Base-by-base conservation (phyloP, 129 eudicot genomes). In the Flaveria linearis region DNA sequence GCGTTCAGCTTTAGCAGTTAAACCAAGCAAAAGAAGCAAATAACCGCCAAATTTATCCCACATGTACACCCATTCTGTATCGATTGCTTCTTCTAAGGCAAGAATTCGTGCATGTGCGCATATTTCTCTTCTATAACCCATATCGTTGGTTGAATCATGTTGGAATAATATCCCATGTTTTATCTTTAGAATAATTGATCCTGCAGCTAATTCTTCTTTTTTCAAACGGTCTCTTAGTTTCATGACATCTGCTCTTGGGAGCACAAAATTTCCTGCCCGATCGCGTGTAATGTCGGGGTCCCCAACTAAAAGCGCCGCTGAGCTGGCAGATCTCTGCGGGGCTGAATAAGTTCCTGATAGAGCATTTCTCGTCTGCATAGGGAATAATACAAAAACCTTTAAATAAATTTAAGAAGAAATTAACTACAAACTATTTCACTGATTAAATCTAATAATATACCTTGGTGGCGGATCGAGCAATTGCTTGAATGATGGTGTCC, bases 41-140 rank as follows among this genome's bases (percentile, higher is more conserved):
- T 95, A 95, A 69, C 99, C 99, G 50, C 99, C 99, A 69, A 95
- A 95, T 84, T 91, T 95, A 80, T 95, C 99, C 99, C 99, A 95
- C 99, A 95, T 95, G 84, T 92, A 95, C 5, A 95, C 99, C 99
- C 99, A 95, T 69, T 95, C 99, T 5, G 99, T 95, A 68, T 95
- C 99, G 74, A 95, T 91, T 57, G 99, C 99, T 87, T 95, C 99
- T 82, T 91, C 99, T 68, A 95, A 83, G 50, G 96, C 97, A 67
- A 95, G 87, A 76, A 95, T 95, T 7, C 99, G 92, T 53, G 99
- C 99, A 91, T 91, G 99, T 9, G 99, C 99, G 82, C 95, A 86
- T 84, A 95, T 87, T 85, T 95, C 96, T 83, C 96, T 79, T 80
- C 89, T 82, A 78, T 91, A 91, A 14, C 99, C 97, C 55, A 89